These are phyloP conservation scores for Plantago coronopus DNA, from an alignment of 305 asterid species.

Conservation along the genomic window DNA sequence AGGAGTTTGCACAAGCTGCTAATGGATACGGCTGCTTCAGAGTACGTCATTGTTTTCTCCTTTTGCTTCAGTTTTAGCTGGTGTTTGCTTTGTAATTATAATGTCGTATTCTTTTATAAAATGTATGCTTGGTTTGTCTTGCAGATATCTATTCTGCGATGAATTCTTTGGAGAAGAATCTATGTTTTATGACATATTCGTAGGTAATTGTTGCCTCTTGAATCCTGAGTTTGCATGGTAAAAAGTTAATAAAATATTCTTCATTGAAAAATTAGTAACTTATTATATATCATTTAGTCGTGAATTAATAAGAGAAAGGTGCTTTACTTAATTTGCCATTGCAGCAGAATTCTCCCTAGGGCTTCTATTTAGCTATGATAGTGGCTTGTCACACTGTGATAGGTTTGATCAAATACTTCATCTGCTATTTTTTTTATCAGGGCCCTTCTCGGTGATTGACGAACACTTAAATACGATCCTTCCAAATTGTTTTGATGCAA, in stretches of 20 bases:
- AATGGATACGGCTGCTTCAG: conserved; percentile 96
- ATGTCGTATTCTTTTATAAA: conserved; percentile 16
- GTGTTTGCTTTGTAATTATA: conserved; percentile 7
- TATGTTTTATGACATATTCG: conserved; percentile 79
- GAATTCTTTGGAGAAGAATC: conserved; percentile 92
- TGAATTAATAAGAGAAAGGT: background rate
- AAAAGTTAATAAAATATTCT: no score
- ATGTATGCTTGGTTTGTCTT: conserved; percentile 24
- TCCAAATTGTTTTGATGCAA: conserved; percentile 84
- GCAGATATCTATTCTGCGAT: conserved; percentile 89
- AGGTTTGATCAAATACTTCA: conserved; percentile 22
- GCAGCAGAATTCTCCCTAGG: conserved; percentile 8
- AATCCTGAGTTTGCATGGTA: conserved; percentile 9
- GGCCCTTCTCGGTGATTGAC: conserved; percentile 80
- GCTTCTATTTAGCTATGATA: conserved; percentile 15
- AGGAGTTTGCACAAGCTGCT: conserved; percentile 98
- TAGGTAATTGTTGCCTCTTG: conserved; percentile 52
- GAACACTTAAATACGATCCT: conserved; percentile 79
- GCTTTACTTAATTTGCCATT: conserved; percentile 9
- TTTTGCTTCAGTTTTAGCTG: conserved; percentile 9
- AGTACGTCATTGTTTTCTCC: conserved; percentile 42
- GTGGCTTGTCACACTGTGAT: conserved; percentile 9
- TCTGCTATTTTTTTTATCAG: conserved; percentile 45
- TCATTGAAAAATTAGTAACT: no score
- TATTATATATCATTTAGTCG: no score